Conservation (phyloP, 768 basidiomycete species). For the Termitomyces sp. region DNA sequence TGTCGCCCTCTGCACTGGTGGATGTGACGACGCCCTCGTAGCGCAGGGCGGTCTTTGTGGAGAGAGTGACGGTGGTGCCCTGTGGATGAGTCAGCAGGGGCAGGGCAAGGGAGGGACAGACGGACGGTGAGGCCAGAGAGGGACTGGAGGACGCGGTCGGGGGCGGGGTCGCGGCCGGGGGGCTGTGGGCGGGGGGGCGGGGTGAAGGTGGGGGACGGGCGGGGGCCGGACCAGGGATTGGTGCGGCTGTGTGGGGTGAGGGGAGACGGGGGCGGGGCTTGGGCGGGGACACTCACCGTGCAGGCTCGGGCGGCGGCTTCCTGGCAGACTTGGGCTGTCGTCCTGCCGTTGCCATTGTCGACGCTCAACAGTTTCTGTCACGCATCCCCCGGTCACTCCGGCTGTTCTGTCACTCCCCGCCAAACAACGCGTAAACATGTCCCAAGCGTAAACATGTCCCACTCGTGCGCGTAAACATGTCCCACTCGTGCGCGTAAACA, state of each 20-base stretch:
- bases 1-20: slow-evolving; percentile 60
- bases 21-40: slow-evolving; percentile 69
- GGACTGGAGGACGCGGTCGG: slow-evolving; percentile 57
- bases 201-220: slow-evolving; percentile 33
- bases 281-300: too few relatives aligned
- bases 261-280: neutral
- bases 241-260: slow-evolving; percentile 22
- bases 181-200: slow-evolving; percentile 32
- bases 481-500: slow-evolving; percentile 24
- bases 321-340: slow-evolving; percentile 58
- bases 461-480: slow-evolving; percentile 22
- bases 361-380: too few relatives aligned
- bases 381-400: too few relatives aligned
- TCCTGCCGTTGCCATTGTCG: slow-evolving; percentile 24
- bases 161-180: slow-evolving; percentile 15
- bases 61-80: slow-evolving; percentile 79
- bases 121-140: slow-evolving; percentile 69
- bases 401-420: too few relatives aligned
- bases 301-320: slow-evolving; percentile 29
- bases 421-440: slow-evolving; percentile 17
- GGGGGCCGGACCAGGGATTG: slow-evolving; percentile 64
- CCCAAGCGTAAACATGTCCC: slow-evolving; percentile 40
- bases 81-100: slow-evolving; percentile 5
- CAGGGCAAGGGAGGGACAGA: slow-evolving; percentile 8
- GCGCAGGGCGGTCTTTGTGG: slow-evolving; percentile 63